Evolutionary conservation across 192 early-diverging fungal species (phyloP), one percentile per base, ranked within the genome.

Genomic region (Dissophora ornata): DNA sequence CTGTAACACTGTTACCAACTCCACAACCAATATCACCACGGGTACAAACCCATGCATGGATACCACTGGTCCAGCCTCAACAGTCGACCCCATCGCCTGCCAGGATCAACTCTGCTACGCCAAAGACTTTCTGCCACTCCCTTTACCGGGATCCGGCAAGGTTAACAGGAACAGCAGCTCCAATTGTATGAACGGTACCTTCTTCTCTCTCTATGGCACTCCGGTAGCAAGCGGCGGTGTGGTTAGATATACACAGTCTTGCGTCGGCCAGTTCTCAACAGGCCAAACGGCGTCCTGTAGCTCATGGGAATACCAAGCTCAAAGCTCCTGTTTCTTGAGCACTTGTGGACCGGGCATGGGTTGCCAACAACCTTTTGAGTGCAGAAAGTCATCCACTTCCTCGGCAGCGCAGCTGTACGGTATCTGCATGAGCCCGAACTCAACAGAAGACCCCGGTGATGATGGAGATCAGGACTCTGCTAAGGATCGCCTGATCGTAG

Each of bases 221-320:
- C 30, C 53, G 3, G 32, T 1, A 29, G 6, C 21, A n/a, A 30
- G 44, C 22, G n/a, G n/a, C n/a, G n/a, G n/a, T n/a, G n/a, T n/a
- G n/a, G n/a, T n/a, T n/a, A 45, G 54, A 34, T 66, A 66, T 22
- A 66, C 54, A 1, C 63, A 57, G 18, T 66, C 63, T 8, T 66
- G 63, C 13, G 33, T 66, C 0, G 38, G 26, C 13, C 30, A 28
- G 42, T 19, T 21, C 24, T 8, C 59, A 22, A n/a, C 29, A 44
- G 25, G 22, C 16, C 28, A 18, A 57, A 28, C 28, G 28, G 1
- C 42, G 44, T 2, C 52, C 12, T 66, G 63, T 42, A 46, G 48
- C 19, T 29, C 44, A 1, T 66, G 63, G 63, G 63, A 66, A n/a
- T 66, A 66, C 32, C 15, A 0, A 9, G 28, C 25, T 19, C 53